Evolutionary conservation across 306 rosid genomes (phyloP), one percentile per base, ranked within the genome.

Genomic region (Purshia tridentata): DNA sequence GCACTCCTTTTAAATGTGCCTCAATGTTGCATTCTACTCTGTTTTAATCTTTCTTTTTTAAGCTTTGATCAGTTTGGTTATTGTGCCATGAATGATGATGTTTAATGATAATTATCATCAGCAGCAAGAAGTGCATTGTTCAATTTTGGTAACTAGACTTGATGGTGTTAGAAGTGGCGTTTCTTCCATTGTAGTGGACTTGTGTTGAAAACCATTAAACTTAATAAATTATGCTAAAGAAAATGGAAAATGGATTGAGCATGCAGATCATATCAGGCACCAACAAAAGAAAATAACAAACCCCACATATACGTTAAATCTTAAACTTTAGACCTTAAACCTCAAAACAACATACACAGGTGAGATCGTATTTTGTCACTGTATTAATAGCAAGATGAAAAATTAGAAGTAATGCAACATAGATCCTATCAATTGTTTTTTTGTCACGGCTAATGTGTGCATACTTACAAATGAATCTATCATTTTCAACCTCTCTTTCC

Each of bases 1-100:
- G 71, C 69, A 42, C 78, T 59, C 37, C n/a, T 76, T 81, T 76
- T 72, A 42, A 51, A 57, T 58, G 75, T 72, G 78, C 78, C 71
- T 40, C n/a, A 37, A 47, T 42, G 53, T 39, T 40, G 23, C 44
- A n/a, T 14, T 58, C 51, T 35, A 2, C 51, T 72, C 40, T 50
- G 42, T 64, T 7, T 72, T 20, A 11, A 46, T 5, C 10, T 19
- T 18, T 50, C 1, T 54, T 23, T 8, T 7, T n/a, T 49, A 12
- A 2, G 14, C 51, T 16, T 68, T 29, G 35, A 29, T 29, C 20
- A 11, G 22, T 62, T 37, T 35, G 52, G 55, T 23, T 54, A 9
- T 20, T n/a, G 54, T 61, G 72, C 54, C 37, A 57, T 37, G 20
- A 19, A 5, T 8, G 9, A 60, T 37, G 1, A 35, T 8, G 66